Base-by-base conservation (phyloP, 202 grass and related monocot species). In the Carex sylvatica region DNA sequence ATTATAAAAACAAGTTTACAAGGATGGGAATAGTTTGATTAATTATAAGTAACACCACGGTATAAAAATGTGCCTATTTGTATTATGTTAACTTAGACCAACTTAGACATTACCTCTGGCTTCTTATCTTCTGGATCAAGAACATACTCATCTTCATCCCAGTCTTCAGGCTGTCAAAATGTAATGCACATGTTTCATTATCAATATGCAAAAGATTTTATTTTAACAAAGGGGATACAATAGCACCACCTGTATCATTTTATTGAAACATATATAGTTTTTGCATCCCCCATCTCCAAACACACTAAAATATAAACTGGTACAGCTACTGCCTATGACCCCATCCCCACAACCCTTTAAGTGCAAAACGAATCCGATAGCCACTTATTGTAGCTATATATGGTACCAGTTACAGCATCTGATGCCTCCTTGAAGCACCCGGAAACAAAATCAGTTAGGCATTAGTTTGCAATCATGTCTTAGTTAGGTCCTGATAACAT, bases 51-150 rank as follows among this genome's bases (percentile, higher is more conserved):
- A 80, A 80, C 1, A 35, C 16, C 30, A 28, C 44, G 73, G 55
- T 81, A 84, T 10, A 19, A 13, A 15, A 79, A 53, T 82, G 51
- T 38, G 59, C n/a, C 0, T 68, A 68, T 82, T 79, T 24, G 13
- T 80, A 56, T 51, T 83, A 56, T 51, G 65, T 47, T 15, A 2
- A 55, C 70, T 64, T 46, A 61, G 33, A 35, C 63, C 12, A 66
- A 30, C 28, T 35, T 66, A 19, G 31, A 80, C 53, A 11, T 4
- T 80, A 97, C 93, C 87, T 93, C 91, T 56, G 93, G 91, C 72
- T 97, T 97, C 85, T 88, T 91, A 61, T 97, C 89, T 60, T 97
- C 85, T 4, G 87, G 91, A 58, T 93, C 93, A 86, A 85, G 91
- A 86, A 93, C 86, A 64, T 85, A 97, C 70, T 97, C 88, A 26